Conservation (phyloP, 805 yeast species). For the Candida ficus region DNA sequence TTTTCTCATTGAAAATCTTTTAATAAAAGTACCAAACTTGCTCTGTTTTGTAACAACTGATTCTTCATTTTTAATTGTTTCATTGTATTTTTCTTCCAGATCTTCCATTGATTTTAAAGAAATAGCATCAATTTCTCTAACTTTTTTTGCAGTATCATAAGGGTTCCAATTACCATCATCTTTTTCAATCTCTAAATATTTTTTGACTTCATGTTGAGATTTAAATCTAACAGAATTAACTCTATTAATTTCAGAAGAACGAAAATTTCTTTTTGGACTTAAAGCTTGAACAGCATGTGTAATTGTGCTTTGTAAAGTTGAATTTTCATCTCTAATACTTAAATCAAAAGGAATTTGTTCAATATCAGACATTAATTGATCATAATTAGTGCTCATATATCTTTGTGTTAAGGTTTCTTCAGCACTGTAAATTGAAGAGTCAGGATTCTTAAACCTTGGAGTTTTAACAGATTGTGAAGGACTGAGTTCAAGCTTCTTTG, state of each 20-base stretch:
- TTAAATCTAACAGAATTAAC: conserved; percentile 5
- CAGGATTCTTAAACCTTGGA: no score
- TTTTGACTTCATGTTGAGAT: conserved; percentile 3
- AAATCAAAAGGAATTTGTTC: conserved; percentile 23
- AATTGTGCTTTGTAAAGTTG: conserved; percentile 6
- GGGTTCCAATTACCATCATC: conserved; percentile 19
- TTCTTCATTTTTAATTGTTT: background rate
- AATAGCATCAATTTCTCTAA: conserved; percentile 7
- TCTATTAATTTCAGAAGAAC: background rate
- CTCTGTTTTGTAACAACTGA: background rate
- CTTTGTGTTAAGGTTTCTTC: conserved; percentile 24
- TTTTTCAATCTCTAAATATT: no score
- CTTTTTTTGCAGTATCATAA: conserved; percentile 16
- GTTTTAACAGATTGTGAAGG: no score
- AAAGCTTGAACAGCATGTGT: conserved; percentile 11
- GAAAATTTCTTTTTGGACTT: conserved; percentile 15
- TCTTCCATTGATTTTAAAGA: conserved; percentile 10
- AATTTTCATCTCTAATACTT: conserved; percentile 8
- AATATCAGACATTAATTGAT: conserved; percentile 19
- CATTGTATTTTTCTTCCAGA: conserved; percentile 4
- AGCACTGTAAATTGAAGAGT: conserved; percentile 9
- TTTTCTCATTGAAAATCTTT: conserved; percentile 5
- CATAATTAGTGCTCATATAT: conserved; percentile 19
- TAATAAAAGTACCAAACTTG: conserved; percentile 2
- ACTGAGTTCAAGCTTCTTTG: conserved; percentile 1